Conservation (phyloP, 305 asterid species). For the Rubia tinctorum region DNA sequence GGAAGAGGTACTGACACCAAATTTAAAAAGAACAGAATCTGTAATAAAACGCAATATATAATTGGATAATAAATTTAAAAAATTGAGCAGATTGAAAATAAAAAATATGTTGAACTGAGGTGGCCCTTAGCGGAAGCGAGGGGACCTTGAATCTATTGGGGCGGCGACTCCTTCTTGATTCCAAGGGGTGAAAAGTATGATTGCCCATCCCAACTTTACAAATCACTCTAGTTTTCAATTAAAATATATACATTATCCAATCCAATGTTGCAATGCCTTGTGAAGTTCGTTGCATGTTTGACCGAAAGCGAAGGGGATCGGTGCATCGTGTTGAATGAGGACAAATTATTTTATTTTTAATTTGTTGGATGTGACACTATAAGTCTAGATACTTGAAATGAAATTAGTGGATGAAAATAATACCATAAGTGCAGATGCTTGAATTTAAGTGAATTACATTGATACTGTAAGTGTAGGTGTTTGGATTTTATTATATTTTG, state of each 20-base stretch:
- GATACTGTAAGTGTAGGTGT: no score
- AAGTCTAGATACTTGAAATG: no score
- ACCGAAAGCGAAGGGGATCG: background rate
- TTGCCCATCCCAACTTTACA: background rate
- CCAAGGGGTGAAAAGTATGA: conserved; percentile 33
- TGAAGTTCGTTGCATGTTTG: conserved; percentile 8
- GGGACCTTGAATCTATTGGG: conserved; percentile 29
- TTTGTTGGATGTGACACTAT: no score
- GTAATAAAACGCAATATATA: background rate
- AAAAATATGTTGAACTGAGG: background rate
- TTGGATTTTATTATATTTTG: no score
- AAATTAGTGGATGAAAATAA: no score
- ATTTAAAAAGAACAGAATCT: background rate
- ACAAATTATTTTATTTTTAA: no score
- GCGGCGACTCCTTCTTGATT: conserved; percentile 30
- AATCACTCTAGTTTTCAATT: background rate
- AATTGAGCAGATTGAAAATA: background rate
- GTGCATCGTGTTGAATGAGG: background rate
- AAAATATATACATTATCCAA: background rate
- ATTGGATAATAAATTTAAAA: background rate
- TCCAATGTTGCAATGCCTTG: background rate
- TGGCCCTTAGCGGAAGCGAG: conserved; percentile 45
- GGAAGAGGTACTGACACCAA: no score
- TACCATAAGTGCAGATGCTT: no score
- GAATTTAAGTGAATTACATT: no score